These are phyloP conservation scores for Phoma sp. DNA, from an alignment of 2,329 filamentous ascomycete species.

Conservation along the genomic window DNA sequence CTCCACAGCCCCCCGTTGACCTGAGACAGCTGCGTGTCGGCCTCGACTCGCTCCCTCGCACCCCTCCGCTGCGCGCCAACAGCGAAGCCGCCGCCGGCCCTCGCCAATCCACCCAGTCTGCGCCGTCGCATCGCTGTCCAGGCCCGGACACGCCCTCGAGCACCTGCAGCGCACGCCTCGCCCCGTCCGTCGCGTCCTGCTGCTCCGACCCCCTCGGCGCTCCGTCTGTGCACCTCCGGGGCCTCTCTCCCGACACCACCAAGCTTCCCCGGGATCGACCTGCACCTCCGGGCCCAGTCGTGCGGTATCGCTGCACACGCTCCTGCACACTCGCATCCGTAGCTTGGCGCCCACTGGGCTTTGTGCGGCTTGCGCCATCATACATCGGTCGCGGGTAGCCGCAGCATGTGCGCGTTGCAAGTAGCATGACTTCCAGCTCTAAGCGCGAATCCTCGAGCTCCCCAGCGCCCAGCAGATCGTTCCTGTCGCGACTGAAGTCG, in stretches of 20 bases:
- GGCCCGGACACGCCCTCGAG: not conserved
- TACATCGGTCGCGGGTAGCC: constrained; percentile 41
- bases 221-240: constrained; percentile 1
- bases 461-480: constrained; percentile 41
- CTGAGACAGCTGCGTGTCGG: constrained; percentile 44
- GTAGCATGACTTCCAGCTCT: constrained; percentile 51
- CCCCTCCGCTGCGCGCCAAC: constrained; percentile 12
- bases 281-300: not conserved
- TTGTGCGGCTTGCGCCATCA: constrained; percentile 16
- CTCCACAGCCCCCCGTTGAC: constrained; percentile 29
- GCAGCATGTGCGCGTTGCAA: constrained; percentile 49
- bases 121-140: constrained; percentile 12
- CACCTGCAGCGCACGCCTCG: not conserved
- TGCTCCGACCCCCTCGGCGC: not conserved
- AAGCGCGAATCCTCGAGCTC: constrained; percentile 42
- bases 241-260: not conserved
- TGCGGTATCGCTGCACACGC: not conserved
- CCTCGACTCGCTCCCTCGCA: constrained; percentile 9
- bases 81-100: constrained; percentile 18
- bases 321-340: constrained; percentile 5
- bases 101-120: constrained; percentile 18
- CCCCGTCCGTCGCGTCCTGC: not conserved
- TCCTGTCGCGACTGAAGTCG: constrained; percentile 63
- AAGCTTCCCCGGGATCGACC: not conserved
- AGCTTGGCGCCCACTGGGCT: constrained; percentile 5